A percentile compares a stretch with the other conserved stretches of the same genome.
phyloP scores from a whole-genome alignment of 208 protist genomes.

The Acanthamoeba polyphaga region DNA sequence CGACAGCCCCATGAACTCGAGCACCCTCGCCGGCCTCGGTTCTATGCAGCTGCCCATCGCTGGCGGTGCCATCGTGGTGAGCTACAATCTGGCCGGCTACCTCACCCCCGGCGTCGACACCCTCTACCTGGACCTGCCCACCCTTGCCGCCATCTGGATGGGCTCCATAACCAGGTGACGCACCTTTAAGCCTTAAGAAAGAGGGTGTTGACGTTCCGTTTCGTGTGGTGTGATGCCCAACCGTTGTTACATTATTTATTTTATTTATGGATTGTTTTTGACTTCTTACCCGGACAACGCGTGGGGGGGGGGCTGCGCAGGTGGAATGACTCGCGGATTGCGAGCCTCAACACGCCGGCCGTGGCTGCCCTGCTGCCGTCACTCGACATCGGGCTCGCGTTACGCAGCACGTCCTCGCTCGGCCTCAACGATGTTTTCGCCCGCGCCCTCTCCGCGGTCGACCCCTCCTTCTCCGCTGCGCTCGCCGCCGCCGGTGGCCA shows the following conservation, averaged over 20 bases:
- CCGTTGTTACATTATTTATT: too few relatives aligned
- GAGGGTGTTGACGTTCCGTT: too few relatives aligned
- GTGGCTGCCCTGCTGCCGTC: neutral
- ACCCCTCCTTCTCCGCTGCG: neutral
- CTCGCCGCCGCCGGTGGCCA: neutral
- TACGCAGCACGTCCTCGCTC: neutral
- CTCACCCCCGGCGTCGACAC: neutral
- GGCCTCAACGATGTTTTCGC: neutral
- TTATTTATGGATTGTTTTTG: too few relatives aligned
- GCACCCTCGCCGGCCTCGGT: neutral
- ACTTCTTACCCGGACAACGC: neutral
- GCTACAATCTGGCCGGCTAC: neutral
- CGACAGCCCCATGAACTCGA: neutral
- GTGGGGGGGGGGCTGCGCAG: too few relatives aligned
- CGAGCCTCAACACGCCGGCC: neutral
- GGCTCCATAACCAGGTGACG: neutral
- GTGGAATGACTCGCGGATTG: neutral
- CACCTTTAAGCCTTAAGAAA: too few relatives aligned
- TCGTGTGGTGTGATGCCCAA: neutral
- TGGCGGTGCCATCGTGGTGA: neutral
- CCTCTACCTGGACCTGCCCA: neutral
- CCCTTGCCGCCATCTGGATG: neutral
- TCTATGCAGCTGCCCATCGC: conserved; percentile 1
- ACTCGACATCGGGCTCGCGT: neutral
- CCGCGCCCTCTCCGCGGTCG: neutral